These are phyloP conservation scores for Trifolium subterraneum DNA, from an alignment of 306 rosid genomes.

Conservation along the genomic window DNA sequence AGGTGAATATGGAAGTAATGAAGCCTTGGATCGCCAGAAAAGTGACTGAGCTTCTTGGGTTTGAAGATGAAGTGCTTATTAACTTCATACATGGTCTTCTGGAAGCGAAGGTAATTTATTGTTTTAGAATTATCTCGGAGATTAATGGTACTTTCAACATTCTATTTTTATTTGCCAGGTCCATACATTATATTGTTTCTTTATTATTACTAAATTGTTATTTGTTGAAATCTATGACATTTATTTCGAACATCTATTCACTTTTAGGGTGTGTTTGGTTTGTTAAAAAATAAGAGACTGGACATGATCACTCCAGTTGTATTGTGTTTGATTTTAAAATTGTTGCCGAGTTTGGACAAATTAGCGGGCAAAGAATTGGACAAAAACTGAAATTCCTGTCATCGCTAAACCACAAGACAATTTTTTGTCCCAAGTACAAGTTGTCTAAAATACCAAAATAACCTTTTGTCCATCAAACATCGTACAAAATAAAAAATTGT, in stretches of 20 bases:
- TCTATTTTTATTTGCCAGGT: not conserved
- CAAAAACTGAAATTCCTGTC: no score
- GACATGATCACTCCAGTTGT: no score
- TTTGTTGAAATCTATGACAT: not conserved
- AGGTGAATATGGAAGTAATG: conserved; percentile 91
- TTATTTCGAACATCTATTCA: not conserved
- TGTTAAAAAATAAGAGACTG: no score
- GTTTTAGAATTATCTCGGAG: conserved; percentile 8
- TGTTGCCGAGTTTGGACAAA: no score
- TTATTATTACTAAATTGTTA: not conserved
- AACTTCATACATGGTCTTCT: conserved; percentile 92
- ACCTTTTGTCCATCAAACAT: no score
- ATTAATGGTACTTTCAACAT: conserved; percentile 16
- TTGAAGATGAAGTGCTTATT: conserved; percentile 97
- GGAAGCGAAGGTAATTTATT: conserved; percentile 76
- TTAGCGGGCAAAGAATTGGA: no score
- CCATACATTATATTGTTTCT: not conserved
- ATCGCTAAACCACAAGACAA: no score
- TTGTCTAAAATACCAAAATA: no score
- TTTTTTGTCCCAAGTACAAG: no score
- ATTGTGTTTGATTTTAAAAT: no score
- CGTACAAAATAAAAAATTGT: no score
- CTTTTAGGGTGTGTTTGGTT: not conserved
- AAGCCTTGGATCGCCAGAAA: conserved; percentile 89
- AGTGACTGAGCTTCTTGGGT: conserved; percentile 94